A percentile compares a stretch with the other conserved stretches of the same genome.
Evolutionary conservation across 805 yeast species (phyloP).

Genomic region (Pichia thaimueangensis): DNA sequence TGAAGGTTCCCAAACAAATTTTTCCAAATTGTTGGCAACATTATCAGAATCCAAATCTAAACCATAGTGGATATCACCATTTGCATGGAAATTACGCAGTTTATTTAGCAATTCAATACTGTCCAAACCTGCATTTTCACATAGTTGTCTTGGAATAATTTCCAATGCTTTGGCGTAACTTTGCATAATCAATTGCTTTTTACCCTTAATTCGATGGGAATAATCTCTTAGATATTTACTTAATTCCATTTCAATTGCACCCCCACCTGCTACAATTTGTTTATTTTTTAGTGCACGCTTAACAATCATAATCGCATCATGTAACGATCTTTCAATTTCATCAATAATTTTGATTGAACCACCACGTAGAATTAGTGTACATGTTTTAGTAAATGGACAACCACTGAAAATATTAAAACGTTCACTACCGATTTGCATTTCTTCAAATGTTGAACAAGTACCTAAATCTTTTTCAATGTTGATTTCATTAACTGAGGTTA

Average conservation of each 20-base stretch:
- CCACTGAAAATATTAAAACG: slow-evolving; percentile 91
- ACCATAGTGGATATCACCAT: slow-evolving; percentile 89
- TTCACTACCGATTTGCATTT: slow-evolving; percentile 92
- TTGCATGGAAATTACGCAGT: slow-evolving; percentile 88
- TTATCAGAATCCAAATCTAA: slow-evolving; percentile 82
- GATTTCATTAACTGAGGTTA: slow-evolving; percentile 70
- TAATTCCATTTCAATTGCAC: slow-evolving; percentile 97
- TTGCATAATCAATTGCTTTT: slow-evolving; percentile 86
- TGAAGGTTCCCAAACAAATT: slow-evolving; percentile 97
- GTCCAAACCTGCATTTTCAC: slow-evolving; percentile 99
- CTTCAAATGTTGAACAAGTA: slow-evolving; percentile 80
- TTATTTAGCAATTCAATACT: slow-evolving; percentile 91
- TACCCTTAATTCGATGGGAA: slow-evolving; percentile 85
- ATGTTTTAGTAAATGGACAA: slow-evolving; percentile 86
- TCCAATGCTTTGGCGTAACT: slow-evolving; percentile 95
- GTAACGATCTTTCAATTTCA: slow-evolving; percentile 95
- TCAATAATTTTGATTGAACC: slow-evolving; percentile 99
- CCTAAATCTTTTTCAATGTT: slow-evolving; percentile 62
- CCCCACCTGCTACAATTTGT: slow-evolving; percentile 95
- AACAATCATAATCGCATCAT: slow-evolving; percentile 98
- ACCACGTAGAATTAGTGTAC: slow-evolving; percentile 90
- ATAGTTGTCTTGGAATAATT: slow-evolving; percentile 92
- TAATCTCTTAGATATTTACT: slow-evolving; percentile 83
- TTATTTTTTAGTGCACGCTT: slow-evolving; percentile 88
- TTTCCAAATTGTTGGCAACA: slow-evolving; percentile 76